phyloP scores from a whole-genome alignment of 345 rosid genomes.

The Carallia pectinifolia region DNA sequence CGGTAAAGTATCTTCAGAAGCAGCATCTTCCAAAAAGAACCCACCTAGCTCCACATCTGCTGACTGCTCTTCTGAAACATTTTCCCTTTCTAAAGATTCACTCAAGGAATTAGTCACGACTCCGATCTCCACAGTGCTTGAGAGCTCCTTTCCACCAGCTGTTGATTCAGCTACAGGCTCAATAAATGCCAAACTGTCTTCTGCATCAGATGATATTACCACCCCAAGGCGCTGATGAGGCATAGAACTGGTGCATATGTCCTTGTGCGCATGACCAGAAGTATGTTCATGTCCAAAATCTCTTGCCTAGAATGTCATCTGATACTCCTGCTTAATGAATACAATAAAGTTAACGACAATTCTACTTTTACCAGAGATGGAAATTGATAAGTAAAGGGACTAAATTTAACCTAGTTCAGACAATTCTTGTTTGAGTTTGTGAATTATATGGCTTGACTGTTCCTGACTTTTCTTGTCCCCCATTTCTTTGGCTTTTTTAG shows the following conservation, averaged over 20 bases:
- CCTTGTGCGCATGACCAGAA: conserved; percentile 23
- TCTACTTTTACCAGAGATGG: conserved; percentile 18
- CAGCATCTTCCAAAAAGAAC: conserved; percentile 56
- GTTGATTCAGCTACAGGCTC: conserved; percentile 29
- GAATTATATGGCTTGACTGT: conserved; percentile 60
- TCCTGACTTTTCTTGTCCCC: conserved; percentile 70
- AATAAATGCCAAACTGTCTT: conserved; percentile 17
- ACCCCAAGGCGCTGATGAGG: conserved; percentile 28
- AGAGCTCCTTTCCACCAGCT: conserved; percentile 29
- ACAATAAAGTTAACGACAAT: conserved; percentile 30
- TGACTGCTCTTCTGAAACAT: conserved; percentile 33
- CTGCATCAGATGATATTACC: conserved; percentile 19
- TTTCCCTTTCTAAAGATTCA: conserved; percentile 29
- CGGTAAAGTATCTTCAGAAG: conserved; percentile 36
- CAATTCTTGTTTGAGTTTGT: conserved; percentile 86
- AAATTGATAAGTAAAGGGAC: conserved; percentile 18
- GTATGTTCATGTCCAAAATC: conserved; percentile 47
- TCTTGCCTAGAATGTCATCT: conserved; percentile 54
- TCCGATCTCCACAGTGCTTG: conserved; percentile 35
- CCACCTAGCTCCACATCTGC: conserved; percentile 68
- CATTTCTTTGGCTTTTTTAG: conserved; percentile 70
- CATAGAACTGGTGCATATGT: conserved; percentile 24
- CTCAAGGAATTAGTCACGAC: conserved; percentile 27
- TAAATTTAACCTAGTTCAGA: conserved; percentile 65
- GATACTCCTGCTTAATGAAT: conserved; percentile 63